Evolutionary conservation across 1,284 basidiomycete genomes (phyloP).

Genomic region (Microbotryum saponariae): DNA sequence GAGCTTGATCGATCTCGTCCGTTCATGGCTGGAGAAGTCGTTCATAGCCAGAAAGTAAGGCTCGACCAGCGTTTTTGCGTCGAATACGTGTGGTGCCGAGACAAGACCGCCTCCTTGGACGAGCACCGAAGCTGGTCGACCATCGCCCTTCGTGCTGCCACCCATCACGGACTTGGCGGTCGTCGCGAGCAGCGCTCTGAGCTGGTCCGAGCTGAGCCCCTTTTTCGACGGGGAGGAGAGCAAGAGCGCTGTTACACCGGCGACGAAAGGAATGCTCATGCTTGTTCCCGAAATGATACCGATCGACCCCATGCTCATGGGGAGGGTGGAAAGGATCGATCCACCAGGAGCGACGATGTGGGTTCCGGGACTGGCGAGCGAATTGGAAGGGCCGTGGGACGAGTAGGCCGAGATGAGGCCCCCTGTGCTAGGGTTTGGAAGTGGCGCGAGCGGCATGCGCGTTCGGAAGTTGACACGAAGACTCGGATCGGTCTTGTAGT

Average conservation of each 20-base stretch:
- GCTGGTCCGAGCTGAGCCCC: slow-evolving; percentile 43
- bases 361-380: slow-evolving; percentile 41
- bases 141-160: slow-evolving; percentile 49
- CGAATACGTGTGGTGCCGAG: slow-evolving; percentile 48
- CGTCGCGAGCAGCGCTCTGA: slow-evolving; percentile 52
- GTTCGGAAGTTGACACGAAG: no score
- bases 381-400: slow-evolving; percentile 53
- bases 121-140: slow-evolving; percentile 44
- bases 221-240: slow-evolving; percentile 51
- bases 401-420: slow-evolving; percentile 43
- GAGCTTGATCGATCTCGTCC: slow-evolving; percentile 43
- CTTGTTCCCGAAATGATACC: slow-evolving; percentile 46
- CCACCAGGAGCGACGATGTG: slow-evolving; percentile 48
- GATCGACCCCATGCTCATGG: slow-evolving; percentile 46
- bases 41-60: slow-evolving; percentile 59
- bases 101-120: slow-evolving; percentile 49
- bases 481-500: no score
- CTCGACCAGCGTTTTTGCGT: slow-evolving; percentile 51
- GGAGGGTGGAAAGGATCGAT: slow-evolving; percentile 55
- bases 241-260: slow-evolving; percentile 59
- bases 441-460: no score
- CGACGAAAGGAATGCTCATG: slow-evolving; percentile 34
- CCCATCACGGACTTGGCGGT: slow-evolving; percentile 49
- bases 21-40: slow-evolving; percentile 56
- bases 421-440: no score